Base-by-base conservation (phyloP, 768 basidiomycete species). In the Pleurotus eryngii region DNA sequence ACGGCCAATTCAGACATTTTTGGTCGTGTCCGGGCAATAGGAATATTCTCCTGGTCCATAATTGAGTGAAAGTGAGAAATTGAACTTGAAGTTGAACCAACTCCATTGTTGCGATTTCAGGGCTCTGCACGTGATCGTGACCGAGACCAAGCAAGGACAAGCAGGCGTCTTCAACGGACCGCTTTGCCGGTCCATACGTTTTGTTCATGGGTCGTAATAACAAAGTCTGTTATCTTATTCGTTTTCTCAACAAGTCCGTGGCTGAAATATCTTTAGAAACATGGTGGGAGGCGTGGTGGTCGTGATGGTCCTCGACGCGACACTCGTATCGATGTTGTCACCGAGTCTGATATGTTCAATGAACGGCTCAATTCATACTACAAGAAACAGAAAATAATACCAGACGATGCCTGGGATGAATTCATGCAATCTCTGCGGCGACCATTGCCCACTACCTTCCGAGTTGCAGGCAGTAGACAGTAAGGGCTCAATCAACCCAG, bases 381-480 rank as follows among this genome's bases (percentile, higher is more conserved):
- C 72, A 78, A 80, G 65, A 80, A 84, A 0, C 95, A 97, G 70
- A 77, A 81, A 12, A 84, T 96, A 46, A 72, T 97, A 3, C 74
- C 84, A 1, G 84, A 87, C 0, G 81, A 83, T 1, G 92, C 98
- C 68, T 98, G 93, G 92, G 79, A 85, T 0, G 48, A 61, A 1
- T 89, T 98, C 58, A 71, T 94, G 61, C 78, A 82, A 4, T 69
- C 81, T 0, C 68, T 96, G 57, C 80, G 82, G 43, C 75, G 75
- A 24, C 90, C 91, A 38, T 75, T 98, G 40, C 97, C 97, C 3
- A 96, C 93, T 0, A 97, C 95, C 0, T 99, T 99, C 70, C 81
- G 97, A 40, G 86, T 99, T 15, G 87, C 94, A 0, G 92, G 94
- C 0, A 92, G 87, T 61, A 79, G 93, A 68, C 82, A 89, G 95